These are phyloP conservation scores for Taiozyma onychis DNA, from an alignment of 1,139 yeast genomes.

Conservation along the genomic window DNA sequence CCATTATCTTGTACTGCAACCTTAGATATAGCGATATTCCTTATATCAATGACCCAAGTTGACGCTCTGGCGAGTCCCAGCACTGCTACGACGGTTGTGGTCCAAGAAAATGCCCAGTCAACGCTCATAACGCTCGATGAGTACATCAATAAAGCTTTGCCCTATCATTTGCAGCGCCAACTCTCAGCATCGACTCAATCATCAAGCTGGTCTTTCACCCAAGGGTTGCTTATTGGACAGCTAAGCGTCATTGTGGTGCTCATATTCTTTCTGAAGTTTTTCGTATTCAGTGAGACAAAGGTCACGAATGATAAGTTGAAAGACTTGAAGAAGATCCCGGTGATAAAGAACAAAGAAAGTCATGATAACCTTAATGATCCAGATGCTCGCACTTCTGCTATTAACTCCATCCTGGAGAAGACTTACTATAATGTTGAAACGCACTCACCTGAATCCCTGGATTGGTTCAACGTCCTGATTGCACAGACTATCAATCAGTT, in stretches of 20 bases:
- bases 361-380: conserved; percentile 24
- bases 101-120: conserved; percentile 20
- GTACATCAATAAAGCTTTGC: conserved; percentile 28
- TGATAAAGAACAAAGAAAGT: conserved; percentile 17
- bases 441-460: conserved; percentile 86
- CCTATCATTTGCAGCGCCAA: conserved; percentile 29
- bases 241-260: conserved; percentile 73
- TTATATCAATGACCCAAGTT: neutral
- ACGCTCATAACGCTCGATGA: conserved; percentile 30
- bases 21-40: neutral
- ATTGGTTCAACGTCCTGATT: conserved; percentile 92
- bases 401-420: conserved; percentile 66
- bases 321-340: conserved; percentile 20
- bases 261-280: conserved; percentile 73
- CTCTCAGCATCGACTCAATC: conserved; percentile 12
- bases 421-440: conserved; percentile 87
- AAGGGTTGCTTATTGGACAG: conserved; percentile 80
- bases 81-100: conserved; percentile 16
- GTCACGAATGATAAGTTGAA: conserved; percentile 32
- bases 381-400: conserved; percentile 24
- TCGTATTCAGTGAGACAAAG: conserved; percentile 75
- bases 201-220: conserved; percentile 58
- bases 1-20: neutral
- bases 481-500: conserved; percentile 89
- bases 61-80: neutral